A percentile compares a stretch with the other conserved stretches of the same genome.
phyloP scores from a whole-genome alignment of 192 early-diverging fungal genomes.

The Paraglomus brasilianum region DNA sequence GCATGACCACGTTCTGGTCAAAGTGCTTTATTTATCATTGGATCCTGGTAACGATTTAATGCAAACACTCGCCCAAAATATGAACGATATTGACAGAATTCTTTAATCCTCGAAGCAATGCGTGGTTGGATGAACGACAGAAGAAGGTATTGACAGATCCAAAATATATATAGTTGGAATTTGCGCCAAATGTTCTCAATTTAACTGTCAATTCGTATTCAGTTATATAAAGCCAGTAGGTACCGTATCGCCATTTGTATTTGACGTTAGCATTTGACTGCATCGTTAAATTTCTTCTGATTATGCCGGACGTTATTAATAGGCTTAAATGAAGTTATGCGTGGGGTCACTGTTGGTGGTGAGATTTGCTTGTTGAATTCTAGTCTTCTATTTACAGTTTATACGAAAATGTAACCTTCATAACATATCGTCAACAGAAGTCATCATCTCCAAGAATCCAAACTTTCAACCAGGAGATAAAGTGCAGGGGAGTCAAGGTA shows the following conservation, averaged over 20 bases:
- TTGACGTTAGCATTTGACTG: background rate
- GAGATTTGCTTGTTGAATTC: background rate
- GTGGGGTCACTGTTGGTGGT: conserved; percentile 36
- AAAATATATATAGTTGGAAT: too few relatives aligned
- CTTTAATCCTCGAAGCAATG: conserved; percentile 33
- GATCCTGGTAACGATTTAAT: conserved; percentile 37
- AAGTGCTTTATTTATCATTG: conserved; percentile 47
- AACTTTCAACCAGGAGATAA: conserved; percentile 41
- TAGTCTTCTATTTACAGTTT: too few relatives aligned
- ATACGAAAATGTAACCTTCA: background rate
- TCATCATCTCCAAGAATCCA: conserved; percentile 40
- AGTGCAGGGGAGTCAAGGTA: conserved; percentile 4
- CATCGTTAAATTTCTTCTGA: background rate
- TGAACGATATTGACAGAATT: background rate
- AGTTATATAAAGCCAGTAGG: conserved; percentile 22
- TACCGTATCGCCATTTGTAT: background rate
- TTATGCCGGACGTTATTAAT: background rate
- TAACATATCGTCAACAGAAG: conserved; percentile 14
- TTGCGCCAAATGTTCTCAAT: background rate
- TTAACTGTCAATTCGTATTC: background rate
- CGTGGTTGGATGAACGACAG: conserved; percentile 50
- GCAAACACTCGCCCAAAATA: background rate
- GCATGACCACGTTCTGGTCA: conserved; percentile 41
- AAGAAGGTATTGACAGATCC: conserved; percentile 34
- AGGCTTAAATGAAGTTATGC: conserved; percentile 51